These are phyloP conservation scores for Tolypocladium tropicale DNA, from an alignment of 2,329 filamentous ascomycete species.

Conservation along the genomic window DNA sequence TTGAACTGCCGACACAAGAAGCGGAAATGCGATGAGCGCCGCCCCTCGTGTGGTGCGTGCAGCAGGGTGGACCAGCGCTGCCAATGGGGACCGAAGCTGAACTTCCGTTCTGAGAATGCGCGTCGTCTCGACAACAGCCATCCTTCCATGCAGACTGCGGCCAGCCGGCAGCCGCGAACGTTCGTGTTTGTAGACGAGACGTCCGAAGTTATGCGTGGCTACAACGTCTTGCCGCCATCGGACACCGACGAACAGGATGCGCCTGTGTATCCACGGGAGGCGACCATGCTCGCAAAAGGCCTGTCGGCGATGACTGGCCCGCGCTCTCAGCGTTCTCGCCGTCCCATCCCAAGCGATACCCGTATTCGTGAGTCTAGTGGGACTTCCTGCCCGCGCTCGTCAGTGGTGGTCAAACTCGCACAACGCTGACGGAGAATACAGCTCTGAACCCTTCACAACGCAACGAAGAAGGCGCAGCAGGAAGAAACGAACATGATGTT, in stretches of 20 bases:
- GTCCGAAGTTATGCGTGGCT: conserved; percentile 25
- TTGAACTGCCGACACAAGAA: conserved; percentile 28
- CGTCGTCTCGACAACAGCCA: conserved; percentile 19
- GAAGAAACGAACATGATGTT: too few relatives aligned
- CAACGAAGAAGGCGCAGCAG: too few relatives aligned
- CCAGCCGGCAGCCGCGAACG: conserved; percentile 14
- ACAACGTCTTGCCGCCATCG: conserved; percentile 9
- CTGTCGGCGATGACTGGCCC: too few relatives aligned
- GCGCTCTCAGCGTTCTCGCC: too few relatives aligned
- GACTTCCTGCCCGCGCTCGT: too few relatives aligned
- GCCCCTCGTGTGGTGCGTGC: conserved; percentile 24
- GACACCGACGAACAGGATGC: background rate
- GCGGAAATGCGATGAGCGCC: conserved; percentile 26
- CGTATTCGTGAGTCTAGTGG: too few relatives aligned
- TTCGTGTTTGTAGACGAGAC: conserved; percentile 27
- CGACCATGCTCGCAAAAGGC: too few relatives aligned
- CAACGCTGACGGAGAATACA: too few relatives aligned
- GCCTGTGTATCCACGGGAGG: too few relatives aligned
- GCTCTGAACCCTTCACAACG: too few relatives aligned
- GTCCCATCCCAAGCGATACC: too few relatives aligned
- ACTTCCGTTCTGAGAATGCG: conserved; percentile 25
- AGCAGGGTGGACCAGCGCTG: conserved; percentile 19
- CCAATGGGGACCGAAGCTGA: conserved; percentile 27
- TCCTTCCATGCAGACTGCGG: conserved; percentile 21
- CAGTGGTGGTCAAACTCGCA: too few relatives aligned